Base-by-base conservation (phyloP, 225 moss, liverwort and hornwort genomes). In the Thuidium tamariscinum region DNA sequence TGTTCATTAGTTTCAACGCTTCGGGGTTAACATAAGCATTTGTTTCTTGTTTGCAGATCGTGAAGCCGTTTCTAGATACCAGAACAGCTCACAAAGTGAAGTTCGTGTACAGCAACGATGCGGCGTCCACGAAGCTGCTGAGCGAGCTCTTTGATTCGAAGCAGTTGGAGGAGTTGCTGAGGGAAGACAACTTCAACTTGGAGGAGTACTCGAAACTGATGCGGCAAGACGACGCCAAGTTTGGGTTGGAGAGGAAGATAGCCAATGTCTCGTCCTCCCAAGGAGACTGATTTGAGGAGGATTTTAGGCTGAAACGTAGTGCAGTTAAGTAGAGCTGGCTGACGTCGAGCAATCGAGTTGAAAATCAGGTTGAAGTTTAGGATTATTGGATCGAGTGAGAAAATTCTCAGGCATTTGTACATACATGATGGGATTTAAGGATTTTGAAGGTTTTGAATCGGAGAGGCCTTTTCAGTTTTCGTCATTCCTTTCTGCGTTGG, bases 11-110 rank as follows among this genome's bases (percentile, higher is more conserved):
- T 49, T 49, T 21, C 49, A 32, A 49, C 34, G 3, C 12, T 20
- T 49, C 3, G 13, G 36, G 16, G 16, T 54, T 10, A 6, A 16
- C 54, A 2, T 49, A 44, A 20, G 34, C 11, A 30, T 18, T 46
- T 16, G 3, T 12, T 48, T 18, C 0, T 12, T 2, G 4, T 36
- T 52, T 60, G 30, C 80, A 94, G 93, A 86, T 94, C 9, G 94
- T 92, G 82, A 94, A 91, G 89, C 94, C 87, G 26, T 94, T 94
- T 48, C 62, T 94, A 41, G 94, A 94, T 68, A 77, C 91, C 18
- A 74, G 77, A 48, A 94, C 94, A 46, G 85, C 85, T 56, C 92
- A 46, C 29, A 94, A 94, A 67, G 94, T 94, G 75, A 94, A 94
- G 86, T 94, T 94, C 65, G 92, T 92, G 64, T 92, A 94, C 36